phyloP scores from a whole-genome alignment of 805 yeast genomes.

The Yarrowia sp. region DNA sequence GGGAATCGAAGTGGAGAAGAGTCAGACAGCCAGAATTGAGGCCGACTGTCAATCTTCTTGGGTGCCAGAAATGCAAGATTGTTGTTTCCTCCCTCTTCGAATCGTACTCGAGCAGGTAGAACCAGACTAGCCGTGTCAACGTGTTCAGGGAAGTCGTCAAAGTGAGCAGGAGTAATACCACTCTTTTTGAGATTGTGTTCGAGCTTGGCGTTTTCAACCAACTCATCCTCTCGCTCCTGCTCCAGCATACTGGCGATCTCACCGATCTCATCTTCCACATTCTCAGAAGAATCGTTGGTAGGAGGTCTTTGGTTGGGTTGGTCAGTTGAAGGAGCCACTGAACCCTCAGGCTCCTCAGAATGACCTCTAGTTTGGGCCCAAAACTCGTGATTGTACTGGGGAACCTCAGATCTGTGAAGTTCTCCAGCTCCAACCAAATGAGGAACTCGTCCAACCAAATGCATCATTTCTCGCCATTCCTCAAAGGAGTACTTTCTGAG shows the following conservation, averaged over 20 bases:
- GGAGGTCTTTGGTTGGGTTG: not conserved
- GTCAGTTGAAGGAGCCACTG: not conserved
- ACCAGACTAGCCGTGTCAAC: slow-evolving; percentile 6
- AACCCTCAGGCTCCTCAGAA: slow-evolving; percentile 1
- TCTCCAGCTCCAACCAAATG: slow-evolving; percentile 68
- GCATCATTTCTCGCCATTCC: slow-evolving; percentile 58
- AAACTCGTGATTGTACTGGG: slow-evolving; percentile 26
- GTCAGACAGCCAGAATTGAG: slow-evolving; percentile 64
- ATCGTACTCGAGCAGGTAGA: slow-evolving; percentile 52
- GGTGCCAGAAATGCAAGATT: slow-evolving; percentile 41
- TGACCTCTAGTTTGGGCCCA: slow-evolving; percentile 32
- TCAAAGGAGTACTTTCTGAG: slow-evolving; percentile 55
- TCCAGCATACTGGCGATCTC: slow-evolving; percentile 32
- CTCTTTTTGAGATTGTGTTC: slow-evolving; percentile 16
- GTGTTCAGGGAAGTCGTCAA: slow-evolving; percentile 24
- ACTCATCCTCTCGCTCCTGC: slow-evolving; percentile 32
- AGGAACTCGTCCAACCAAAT: slow-evolving; percentile 42
- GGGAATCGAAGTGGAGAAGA: slow-evolving; percentile 75
- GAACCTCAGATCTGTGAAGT: slow-evolving; percentile 47
- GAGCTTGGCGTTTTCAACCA: slow-evolving; percentile 14
- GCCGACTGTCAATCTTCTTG: slow-evolving; percentile 43
- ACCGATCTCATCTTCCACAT: slow-evolving; percentile 21
- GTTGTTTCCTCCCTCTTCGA: slow-evolving; percentile 59
- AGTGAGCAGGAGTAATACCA: slow-evolving; percentile 11
- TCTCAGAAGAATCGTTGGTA: not conserved